Evolutionary conservation across 1,284 basidiomycete species (phyloP).

Genomic region (Ganoderma sinense): DNA sequence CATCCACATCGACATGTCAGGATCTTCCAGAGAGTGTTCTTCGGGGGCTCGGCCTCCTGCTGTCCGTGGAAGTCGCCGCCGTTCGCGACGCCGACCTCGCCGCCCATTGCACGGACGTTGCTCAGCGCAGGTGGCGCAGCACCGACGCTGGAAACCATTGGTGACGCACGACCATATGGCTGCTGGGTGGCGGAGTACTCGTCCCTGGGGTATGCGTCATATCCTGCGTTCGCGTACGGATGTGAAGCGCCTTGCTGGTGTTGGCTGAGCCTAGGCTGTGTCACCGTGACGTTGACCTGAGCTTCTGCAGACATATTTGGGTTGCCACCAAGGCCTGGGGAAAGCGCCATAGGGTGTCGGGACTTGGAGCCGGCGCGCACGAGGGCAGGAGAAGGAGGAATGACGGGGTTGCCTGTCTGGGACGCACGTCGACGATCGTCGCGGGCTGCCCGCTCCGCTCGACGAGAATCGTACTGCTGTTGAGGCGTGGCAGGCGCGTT

Average conservation of each 20-base stretch:
- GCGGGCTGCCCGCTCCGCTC: conserved; percentile 52
- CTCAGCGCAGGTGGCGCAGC: conserved; percentile 76
- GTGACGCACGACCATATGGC: conserved; percentile 72
- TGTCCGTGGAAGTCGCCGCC: conserved; percentile 67
- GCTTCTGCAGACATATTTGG: conserved; percentile 77
- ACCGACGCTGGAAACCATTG: conserved; percentile 74
- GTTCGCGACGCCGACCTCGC: conserved; percentile 69
- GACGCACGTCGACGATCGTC: conserved; percentile 63
- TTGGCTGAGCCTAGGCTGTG: conserved; percentile 54
- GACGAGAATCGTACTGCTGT: conserved; percentile 58
- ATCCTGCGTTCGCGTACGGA: conserved; percentile 70
- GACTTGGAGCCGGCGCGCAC: conserved; percentile 77
- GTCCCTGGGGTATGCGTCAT: conserved; percentile 56
- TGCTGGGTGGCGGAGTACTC: conserved; percentile 53
- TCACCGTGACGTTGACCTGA: conserved; percentile 72
- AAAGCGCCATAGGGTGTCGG: conserved; percentile 63
- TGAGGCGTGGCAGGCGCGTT: conserved; percentile 51
- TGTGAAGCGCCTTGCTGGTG: conserved; percentile 51
- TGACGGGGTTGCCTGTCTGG: conserved; percentile 60
- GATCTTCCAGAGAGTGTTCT: conserved; percentile 68
- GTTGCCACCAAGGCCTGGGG: conserved; percentile 60
- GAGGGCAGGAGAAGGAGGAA: conserved; percentile 78
- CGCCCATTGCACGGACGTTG: conserved; percentile 71
- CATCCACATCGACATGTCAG: conserved; percentile 80
- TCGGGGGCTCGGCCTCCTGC: conserved; percentile 61